phyloP scores from a whole-genome alignment of 352 stramenopile species.

The Globisporangium apiculatum region DNA sequence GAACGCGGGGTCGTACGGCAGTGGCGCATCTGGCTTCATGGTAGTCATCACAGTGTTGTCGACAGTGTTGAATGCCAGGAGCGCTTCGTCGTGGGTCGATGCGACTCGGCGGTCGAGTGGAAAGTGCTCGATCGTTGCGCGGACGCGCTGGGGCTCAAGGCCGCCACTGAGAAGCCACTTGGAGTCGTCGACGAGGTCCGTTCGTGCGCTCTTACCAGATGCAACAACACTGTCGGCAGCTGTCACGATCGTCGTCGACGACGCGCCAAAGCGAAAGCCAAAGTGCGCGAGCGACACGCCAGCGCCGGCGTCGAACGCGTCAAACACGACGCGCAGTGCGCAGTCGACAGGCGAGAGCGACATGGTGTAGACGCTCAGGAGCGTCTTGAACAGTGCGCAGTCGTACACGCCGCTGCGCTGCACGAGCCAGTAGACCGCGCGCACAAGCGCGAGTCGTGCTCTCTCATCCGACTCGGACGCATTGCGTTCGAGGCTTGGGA shows the following conservation, averaged over 20 bases:
- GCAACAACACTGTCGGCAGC: conserved; percentile 13
- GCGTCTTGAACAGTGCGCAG: conserved; percentile 40
- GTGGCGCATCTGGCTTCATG: neutral
- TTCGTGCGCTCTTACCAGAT: conserved; percentile 2
- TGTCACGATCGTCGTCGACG: conserved; percentile 20
- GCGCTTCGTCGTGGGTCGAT: conserved; percentile 15
- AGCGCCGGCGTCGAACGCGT: conserved; percentile 41
- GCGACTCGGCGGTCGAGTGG: conserved; percentile 42
- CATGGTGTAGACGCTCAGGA: conserved; percentile 65
- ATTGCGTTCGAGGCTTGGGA: conserved; percentile 14
- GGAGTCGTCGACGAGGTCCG: conserved; percentile 57
- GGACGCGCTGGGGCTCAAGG: conserved; percentile 53
- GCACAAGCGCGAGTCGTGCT: conserved; percentile 24
- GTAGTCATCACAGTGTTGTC: neutral
- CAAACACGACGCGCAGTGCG: conserved; percentile 39
- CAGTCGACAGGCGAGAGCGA: conserved; percentile 57
- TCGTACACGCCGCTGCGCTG: conserved; percentile 34
- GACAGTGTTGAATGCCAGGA: conserved; percentile 16
- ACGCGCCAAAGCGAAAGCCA: conserved; percentile 69
- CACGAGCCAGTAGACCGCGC: conserved; percentile 35
- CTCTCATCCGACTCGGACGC: conserved; percentile 1
- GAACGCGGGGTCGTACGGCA: conserved; percentile 68
- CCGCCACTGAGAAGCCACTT: conserved; percentile 59
- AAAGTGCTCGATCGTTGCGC: conserved; percentile 65
- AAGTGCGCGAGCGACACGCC: conserved; percentile 34